Evolutionary conservation across 495 filamentous ascomycete genomes (phyloP), one percentile per base, ranked within the genome.

Genomic region (Pyrenopolyporus hunteri): DNA sequence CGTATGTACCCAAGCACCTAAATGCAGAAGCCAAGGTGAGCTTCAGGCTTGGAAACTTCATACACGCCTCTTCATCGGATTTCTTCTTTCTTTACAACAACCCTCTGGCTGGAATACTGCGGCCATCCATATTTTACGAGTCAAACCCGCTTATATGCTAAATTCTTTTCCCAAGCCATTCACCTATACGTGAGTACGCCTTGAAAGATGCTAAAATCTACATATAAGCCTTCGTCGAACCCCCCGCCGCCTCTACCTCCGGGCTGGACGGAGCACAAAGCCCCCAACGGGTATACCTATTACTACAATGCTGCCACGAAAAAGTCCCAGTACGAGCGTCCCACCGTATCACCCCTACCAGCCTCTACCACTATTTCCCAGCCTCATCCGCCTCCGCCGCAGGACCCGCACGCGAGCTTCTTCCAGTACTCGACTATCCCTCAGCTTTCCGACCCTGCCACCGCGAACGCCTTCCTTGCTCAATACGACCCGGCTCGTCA

Each of bases 251-350:
- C 89, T 13, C 77, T 97, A 2, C 86, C 87, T 6, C 81, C 85
- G 17, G 93, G 90, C 17, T 98, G 93, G 93, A 91, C 90, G 20
- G 90, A 96, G 73, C 92, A 97, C 74, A 92, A 89, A 78, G 90
- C 93, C 54, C 92, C 92, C 11, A 87, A 89, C 53, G 92, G 93
- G 4, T 92, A 95, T 69, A 79, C 83, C 10, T 97, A 96, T 74
- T 97, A 93, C 71, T 94, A 95, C 76, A 89, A 96, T 76, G 77
- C 85, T n/a, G 74, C 80, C 25, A 97, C 91, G 0, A 93, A 95
- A 68, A 78, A 89, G 69, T 97, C 93, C 1, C 96, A 92, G 32
- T 97, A 96, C 69, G 87, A 82, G 14, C 83, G 89, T 40, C 92
- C 92, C 4, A 70, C 73, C 52, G 66, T 29, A 3, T 54, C 72